These are phyloP conservation scores for Herpetospermum pedunculosum DNA, from an alignment of 306 rosid genomes.

Conservation along the genomic window DNA sequence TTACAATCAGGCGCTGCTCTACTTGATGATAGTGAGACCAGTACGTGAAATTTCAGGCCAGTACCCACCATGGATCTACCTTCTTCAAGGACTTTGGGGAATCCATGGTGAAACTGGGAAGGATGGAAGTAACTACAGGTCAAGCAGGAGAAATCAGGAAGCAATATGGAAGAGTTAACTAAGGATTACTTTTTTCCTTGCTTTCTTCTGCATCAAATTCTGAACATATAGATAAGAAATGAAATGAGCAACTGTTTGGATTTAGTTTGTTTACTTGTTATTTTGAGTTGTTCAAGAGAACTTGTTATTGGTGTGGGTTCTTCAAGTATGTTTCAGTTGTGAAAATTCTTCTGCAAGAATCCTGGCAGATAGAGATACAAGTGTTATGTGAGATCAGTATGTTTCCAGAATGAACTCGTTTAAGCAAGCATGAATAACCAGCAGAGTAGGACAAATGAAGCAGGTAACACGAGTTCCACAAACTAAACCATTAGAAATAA, in stretches of 20 bases:
- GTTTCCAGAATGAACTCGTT: background rate
- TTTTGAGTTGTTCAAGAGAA: background rate
- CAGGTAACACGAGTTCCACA: background rate
- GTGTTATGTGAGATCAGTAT: background rate
- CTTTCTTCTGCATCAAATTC: background rate
- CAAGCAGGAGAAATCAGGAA: slow-evolving; percentile 24
- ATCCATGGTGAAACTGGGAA: slow-evolving; percentile 33
- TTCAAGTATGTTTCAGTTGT: background rate
- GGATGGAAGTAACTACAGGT: slow-evolving; percentile 26
- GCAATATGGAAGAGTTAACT: slow-evolving; percentile 15
- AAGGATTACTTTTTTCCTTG: background rate
- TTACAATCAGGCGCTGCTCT: slow-evolving; percentile 31
- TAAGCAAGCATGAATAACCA: background rate
- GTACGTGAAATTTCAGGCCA: slow-evolving; percentile 13
- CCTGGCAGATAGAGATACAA: background rate
- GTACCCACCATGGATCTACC: background rate
- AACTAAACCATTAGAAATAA: background rate
- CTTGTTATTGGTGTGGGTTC: background rate
- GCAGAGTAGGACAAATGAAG: background rate
- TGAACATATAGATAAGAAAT: background rate
- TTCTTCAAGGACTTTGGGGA: slow-evolving; percentile 31
- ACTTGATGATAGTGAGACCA: slow-evolving; percentile 22
- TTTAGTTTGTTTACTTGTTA: background rate
- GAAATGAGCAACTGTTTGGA: background rate
- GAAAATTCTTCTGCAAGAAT: background rate